Percentiles rank a stretch among this genome's conserved stretches.
These are phyloP conservation scores for Cercospora brassicicola DNA, from an alignment of 2,329 filamentous ascomycete genomes.

Conservation along the genomic window DNA sequence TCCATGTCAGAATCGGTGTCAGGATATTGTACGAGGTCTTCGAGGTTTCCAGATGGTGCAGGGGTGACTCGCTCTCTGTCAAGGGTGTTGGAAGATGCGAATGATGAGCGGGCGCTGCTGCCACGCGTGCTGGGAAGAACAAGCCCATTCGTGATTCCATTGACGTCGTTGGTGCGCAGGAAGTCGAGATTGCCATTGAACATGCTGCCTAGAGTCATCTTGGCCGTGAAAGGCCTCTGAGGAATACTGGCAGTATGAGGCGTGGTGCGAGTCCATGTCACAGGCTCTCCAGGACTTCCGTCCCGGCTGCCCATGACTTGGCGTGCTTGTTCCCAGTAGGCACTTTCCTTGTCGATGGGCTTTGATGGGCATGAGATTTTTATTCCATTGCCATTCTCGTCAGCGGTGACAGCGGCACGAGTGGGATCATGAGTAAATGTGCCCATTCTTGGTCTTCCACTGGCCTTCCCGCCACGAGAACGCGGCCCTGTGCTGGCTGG, in stretches of 20 bases:
- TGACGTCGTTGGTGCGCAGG: constrained; percentile 67
- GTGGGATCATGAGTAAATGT: constrained; percentile 28
- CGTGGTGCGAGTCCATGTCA: constrained; percentile 27
- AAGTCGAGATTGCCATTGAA: constrained; percentile 55
- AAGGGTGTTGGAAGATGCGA: constrained; percentile 52
- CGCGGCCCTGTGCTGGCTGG: constrained; percentile 6
- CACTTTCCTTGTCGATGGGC: constrained; percentile 24
- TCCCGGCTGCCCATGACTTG: constrained; percentile 32
- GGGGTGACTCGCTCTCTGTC: constrained; percentile 4
- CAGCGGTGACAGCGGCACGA: constrained; percentile 25
- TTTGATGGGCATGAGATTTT: constrained; percentile 27
- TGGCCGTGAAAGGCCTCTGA: constrained; percentile 37
- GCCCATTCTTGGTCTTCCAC: constrained; percentile 21
- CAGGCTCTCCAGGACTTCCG: constrained; percentile 35
- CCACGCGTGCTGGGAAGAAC: constrained; percentile 41
- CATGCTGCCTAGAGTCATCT: constrained; percentile 37
- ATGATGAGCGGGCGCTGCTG: constrained; percentile 46
- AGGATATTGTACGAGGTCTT: constrained; percentile 33
- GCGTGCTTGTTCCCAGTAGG: constrained; percentile 37
- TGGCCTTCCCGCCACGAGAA: constrained; percentile 1
- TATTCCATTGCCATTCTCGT: constrained; percentile 26
- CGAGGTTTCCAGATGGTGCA: constrained; percentile 31
- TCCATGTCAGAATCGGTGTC: constrained; percentile 30
- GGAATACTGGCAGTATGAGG: constrained; percentile 26
- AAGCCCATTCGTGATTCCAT: constrained; percentile 47